A percentile compares a stretch with the other conserved stretches of the same genome.
Evolutionary conservation across 2,329 filamentous ascomycete species (phyloP).

Genomic region (Parascedosporium putredinis): DNA sequence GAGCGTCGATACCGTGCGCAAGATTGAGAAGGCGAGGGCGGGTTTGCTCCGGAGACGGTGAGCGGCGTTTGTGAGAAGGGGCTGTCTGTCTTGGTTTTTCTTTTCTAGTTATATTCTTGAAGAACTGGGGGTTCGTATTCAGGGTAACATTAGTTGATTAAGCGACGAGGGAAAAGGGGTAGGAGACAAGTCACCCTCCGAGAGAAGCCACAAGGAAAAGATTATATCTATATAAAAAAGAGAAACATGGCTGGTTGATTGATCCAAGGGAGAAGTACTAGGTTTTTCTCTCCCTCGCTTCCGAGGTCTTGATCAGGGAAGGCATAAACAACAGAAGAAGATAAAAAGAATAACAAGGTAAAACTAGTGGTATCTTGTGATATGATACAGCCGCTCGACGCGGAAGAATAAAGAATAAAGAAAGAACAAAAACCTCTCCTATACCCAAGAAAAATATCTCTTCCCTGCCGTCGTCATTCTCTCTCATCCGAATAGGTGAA

Average conservation of each 20-base stretch:
- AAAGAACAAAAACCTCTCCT: neutral
- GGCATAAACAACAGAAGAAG: no score
- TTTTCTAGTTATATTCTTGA: no score
- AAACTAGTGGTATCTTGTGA: constrained; percentile 1
- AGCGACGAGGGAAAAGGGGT: no score
- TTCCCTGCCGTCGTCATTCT: no score
- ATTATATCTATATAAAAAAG: neutral
- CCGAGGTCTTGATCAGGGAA: no score
- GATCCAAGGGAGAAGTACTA: no score
- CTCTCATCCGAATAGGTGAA: no score
- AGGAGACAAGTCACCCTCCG: no score
- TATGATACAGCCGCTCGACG: constrained; percentile 5
- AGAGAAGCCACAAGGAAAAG: neutral
- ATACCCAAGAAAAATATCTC: constrained; percentile 5
- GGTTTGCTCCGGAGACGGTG: neutral
- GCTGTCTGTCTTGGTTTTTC: no score
- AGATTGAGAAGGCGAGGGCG: constrained; percentile 36
- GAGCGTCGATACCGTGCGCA: constrained; percentile 46
- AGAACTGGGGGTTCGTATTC: no score
- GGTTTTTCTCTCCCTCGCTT: no score
- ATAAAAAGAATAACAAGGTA: neutral
- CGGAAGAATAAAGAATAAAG: constrained; percentile 1
- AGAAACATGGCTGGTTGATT: neutral
- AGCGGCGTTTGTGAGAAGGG: neutral
- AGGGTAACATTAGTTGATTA: no score